Evolutionary conservation across 2,329 filamentous ascomycete species (phyloP), one percentile per base, ranked within the genome.

Genomic region (Thyridium curvatum): DNA sequence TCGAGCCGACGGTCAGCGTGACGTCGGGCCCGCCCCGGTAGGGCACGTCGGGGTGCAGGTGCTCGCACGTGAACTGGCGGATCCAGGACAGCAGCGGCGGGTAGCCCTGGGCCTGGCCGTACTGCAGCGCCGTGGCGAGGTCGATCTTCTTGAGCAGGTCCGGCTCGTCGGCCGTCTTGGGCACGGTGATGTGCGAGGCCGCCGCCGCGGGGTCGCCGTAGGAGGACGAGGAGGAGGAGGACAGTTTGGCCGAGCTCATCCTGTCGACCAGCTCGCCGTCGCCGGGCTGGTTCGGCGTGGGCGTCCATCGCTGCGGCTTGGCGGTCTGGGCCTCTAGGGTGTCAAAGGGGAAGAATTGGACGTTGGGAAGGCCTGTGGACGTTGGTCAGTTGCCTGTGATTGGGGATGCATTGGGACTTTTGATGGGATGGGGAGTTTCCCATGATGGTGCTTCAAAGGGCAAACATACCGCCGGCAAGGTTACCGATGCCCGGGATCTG

Each of bases 341-440:
- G 52, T 96, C 89, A 61, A 85, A 95, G 8, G 90, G 90, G 55
- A 96, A 96, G 64, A 87, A 87, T 41, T 75, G 74, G 30, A 82
- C 71, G 60, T 93, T 83, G 13, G 90, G 90, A 16, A 94, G 75
- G 43, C 87, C 86, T 90, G 46, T 21, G 15, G 21, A 6, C 6
- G 6, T 26, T n/a, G n/a, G 21, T 26, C 21, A 26, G 21, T 10
- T n/a, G n/a, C n/a, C n/a, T n/a, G n/a, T n/a, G n/a, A n/a, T n/a
- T n/a, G n/a, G n/a, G n/a, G n/a, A n/a, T n/a, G n/a, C n/a, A n/a
- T n/a, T n/a, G n/a, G n/a, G n/a, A n/a, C n/a, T n/a, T n/a, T n/a
- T n/a, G n/a, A n/a, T n/a, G n/a, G n/a, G n/a, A n/a, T n/a, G n/a
- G n/a, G n/a, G n/a, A n/a, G n/a, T n/a, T n/a, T n/a, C n/a, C n/a